These are phyloP conservation scores for Calophaca sinica DNA, from an alignment of 306 rosid genomes.

Conservation along the genomic window DNA sequence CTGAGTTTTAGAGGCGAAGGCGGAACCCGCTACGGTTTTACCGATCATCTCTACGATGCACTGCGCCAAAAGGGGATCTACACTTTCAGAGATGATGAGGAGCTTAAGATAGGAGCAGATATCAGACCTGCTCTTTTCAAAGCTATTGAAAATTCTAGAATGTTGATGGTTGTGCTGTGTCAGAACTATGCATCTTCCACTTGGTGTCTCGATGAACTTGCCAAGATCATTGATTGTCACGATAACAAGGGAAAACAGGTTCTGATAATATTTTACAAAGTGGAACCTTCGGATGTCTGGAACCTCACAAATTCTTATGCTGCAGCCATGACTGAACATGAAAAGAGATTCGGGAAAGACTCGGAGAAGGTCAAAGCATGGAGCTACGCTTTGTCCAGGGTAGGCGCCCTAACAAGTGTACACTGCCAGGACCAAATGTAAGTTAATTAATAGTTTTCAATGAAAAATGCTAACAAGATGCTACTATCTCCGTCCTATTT, in stretches of 20 bases:
- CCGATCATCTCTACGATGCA: neutral
- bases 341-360: neutral
- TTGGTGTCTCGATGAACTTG: constrained; percentile 25
- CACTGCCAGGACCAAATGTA: neutral
- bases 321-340: constrained; percentile 3
- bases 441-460: neutral
- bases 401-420: neutral
- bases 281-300: constrained; percentile 3
- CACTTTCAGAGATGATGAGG: constrained; percentile 7
- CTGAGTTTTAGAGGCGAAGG: constrained; percentile 13
- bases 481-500: no score
- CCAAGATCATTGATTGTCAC: neutral
- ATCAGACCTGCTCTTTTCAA: neutral
- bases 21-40: neutral
- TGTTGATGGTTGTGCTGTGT: constrained; percentile 4
- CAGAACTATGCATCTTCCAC: constrained; percentile 14
- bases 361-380: neutral
- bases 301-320: neutral
- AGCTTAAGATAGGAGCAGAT: neutral
- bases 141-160: neutral
- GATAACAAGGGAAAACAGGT: neutral
- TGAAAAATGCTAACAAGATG: no score
- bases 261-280: neutral
- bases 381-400: neutral
- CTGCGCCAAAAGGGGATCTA: neutral